A percentile compares a stretch with the other conserved stretches of the same genome.
phyloP scores from a whole-genome alignment of 768 basidiomycete genomes.

The Rickenella mellea region DNA sequence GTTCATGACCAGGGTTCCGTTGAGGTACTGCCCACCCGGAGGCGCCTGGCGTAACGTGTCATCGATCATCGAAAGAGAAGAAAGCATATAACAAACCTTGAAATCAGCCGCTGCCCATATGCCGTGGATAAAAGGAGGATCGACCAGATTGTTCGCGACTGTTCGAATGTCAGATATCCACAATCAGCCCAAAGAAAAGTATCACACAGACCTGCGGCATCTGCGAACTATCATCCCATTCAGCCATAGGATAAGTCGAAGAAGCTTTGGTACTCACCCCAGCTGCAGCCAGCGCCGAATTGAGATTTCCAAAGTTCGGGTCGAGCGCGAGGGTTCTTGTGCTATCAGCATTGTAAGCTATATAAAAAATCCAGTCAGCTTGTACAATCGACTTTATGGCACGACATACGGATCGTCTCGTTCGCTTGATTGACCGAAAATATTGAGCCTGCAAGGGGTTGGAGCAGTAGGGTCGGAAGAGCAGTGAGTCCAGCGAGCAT shows the following conservation, averaged over 20 bases:
- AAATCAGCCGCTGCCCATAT: constrained; percentile 51
- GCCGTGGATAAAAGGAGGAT: constrained; percentile 47
- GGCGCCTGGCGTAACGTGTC: constrained; percentile 24
- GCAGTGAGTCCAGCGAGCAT: constrained; percentile 43
- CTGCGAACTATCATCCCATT: constrained; percentile 22
- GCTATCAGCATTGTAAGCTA: constrained; percentile 29
- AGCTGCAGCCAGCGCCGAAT: constrained; percentile 49
- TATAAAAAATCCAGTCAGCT: background rate
- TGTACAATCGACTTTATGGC: too few species aligned
- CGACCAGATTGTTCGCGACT: constrained; percentile 34
- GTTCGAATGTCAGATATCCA: too few species aligned
- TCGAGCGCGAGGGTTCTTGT: constrained; percentile 34
- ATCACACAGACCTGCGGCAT: too few species aligned
- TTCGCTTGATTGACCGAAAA: constrained; percentile 17
- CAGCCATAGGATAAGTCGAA: background rate
- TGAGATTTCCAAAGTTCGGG: constrained; percentile 33
- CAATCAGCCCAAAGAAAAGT: too few species aligned
- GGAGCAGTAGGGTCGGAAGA: constrained; percentile 35
- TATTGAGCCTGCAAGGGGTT: constrained; percentile 43
- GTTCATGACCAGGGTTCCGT: constrained; percentile 42
- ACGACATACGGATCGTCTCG: constrained; percentile 25
- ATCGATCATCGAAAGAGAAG: background rate
- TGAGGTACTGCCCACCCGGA: constrained; percentile 31
- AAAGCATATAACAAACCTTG: constrained; percentile 22
- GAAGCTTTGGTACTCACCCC: constrained; percentile 28